Evolutionary conservation across 2,329 filamentous ascomycete species (phyloP).

Genomic region (Chrysoporthe cubensis): DNA sequence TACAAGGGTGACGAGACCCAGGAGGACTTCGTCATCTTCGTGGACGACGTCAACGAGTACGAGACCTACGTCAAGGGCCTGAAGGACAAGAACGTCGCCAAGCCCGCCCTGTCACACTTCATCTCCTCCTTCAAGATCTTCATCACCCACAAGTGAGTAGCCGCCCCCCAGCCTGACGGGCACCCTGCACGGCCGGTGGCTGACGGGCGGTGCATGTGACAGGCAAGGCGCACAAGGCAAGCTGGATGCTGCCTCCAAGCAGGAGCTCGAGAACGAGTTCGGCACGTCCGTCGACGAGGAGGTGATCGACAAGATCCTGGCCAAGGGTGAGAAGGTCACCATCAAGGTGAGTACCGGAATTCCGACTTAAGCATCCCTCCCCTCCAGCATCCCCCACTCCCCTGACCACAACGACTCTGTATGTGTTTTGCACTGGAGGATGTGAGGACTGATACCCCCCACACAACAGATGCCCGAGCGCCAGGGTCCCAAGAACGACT

Average conservation of each 20-base stretch:
- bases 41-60: constrained; percentile 62
- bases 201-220: constrained; percentile 17
- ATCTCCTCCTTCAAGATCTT: constrained; percentile 90
- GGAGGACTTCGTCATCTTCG: constrained; percentile 64
- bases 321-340: constrained; percentile 72
- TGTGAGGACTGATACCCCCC: constrained; percentile 22
- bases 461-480: constrained; percentile 53
- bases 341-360: constrained; percentile 48
- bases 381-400: background rate
- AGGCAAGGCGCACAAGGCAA: constrained; percentile 88
- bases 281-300: constrained; percentile 80
- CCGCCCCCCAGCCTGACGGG: constrained; percentile 5
- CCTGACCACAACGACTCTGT: background rate
- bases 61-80: constrained; percentile 80
- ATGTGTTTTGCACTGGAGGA: background rate
- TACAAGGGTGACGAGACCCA: constrained; percentile 67
- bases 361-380: background rate
- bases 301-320: constrained; percentile 78
- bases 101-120: constrained; percentile 69
- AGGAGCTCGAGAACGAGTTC: constrained; percentile 81
- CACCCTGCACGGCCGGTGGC: background rate
- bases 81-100: constrained; percentile 73
- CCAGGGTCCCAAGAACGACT: constrained; percentile 58
- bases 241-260: constrained; percentile 75
- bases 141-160: constrained; percentile 80